phyloP scores from a whole-genome alignment of 768 basidiomycete species.

The Suillus hirtellus region DNA sequence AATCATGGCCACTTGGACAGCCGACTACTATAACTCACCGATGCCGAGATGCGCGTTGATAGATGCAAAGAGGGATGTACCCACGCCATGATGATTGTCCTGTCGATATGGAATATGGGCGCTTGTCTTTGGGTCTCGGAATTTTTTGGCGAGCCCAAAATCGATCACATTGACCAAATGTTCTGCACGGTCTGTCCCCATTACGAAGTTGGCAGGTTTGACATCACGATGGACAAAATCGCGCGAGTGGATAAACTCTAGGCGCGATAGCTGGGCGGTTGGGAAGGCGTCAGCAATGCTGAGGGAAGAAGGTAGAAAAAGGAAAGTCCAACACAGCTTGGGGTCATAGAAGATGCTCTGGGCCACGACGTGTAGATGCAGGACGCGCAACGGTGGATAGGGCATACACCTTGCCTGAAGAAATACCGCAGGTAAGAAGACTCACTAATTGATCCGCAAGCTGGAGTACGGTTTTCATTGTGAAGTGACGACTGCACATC shows the following conservation, averaged over 20 bases:
- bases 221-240: slow-evolving; percentile 96
- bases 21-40: slow-evolving; percentile 41
- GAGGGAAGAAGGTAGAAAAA: slow-evolving; percentile 7
- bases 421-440: slow-evolving; percentile 15
- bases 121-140: slow-evolving; percentile 62
- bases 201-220: slow-evolving; percentile 98
- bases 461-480: slow-evolving; percentile 90
- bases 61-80: slow-evolving; percentile 73
- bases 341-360: background rate
- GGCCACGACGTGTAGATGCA: background rate
- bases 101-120: slow-evolving; percentile 73
- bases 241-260: slow-evolving; percentile 95
- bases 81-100: slow-evolving; percentile 76
- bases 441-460: slow-evolving; percentile 93
- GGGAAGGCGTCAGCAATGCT: slow-evolving; percentile 20
- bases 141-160: slow-evolving; percentile 83
- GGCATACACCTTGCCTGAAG: background rate
- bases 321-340: slow-evolving; percentile 6
- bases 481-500: slow-evolving; percentile 88
- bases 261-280: slow-evolving; percentile 75
- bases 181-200: slow-evolving; percentile 74
- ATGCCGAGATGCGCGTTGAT: slow-evolving; percentile 76
- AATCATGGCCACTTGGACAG: background rate
- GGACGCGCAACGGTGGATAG: background rate
- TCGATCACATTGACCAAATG: slow-evolving; percentile 90